Base-by-base conservation (phyloP, 2,329 filamentous ascomycete genomes). In the Pseudogymnoascus pannorum region DNA sequence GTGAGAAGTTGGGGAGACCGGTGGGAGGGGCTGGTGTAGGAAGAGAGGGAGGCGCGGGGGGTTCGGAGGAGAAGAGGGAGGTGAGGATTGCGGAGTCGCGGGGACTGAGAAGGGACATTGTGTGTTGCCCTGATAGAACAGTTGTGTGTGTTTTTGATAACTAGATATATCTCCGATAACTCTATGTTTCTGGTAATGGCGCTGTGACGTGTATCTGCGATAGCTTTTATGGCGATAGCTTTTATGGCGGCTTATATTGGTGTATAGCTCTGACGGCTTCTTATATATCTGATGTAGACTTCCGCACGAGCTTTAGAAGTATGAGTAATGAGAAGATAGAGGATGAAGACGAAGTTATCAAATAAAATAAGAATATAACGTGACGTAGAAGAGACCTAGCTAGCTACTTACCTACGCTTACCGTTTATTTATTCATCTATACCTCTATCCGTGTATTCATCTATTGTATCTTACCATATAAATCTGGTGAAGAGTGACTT, bases 1-100 rank as follows among this genome's bases (percentile, higher is more conserved):
- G 68, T 63, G 87, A 77, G 59, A 87, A 81, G 26, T 77, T 72
- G 38, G 51, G 78, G 76, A 71, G 87, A 83, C 65, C 74, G 75
- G 62, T 75, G 72, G 29, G 78, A 74, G n/a, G 86, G 68, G 5
- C 69, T 69, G 61, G 79, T 77, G 66, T 88, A 87, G 24, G 78
- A 72, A 22, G 2, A 72, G 58, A 65, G 87, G 35, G 74, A 75
- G 66, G 87, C 70, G 61, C 85, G 76, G 3, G 85, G 83, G 64
- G 87, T 84, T 66, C 79, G 83, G 7, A 18, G 26, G 51, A 33
- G 51, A 57, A 57, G 51, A 57, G 78, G 82, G 51, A 57, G 26
- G 51, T 20, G 12, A 57, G 51, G 51, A 57, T 57, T 14, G 51
- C 63, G 80, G 74, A 29, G 75, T 78, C 44, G 76, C 69, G 70